Conservation (phyloP, 2,329 filamentous ascomycete genomes). For the Alternaria dauci region DNA sequence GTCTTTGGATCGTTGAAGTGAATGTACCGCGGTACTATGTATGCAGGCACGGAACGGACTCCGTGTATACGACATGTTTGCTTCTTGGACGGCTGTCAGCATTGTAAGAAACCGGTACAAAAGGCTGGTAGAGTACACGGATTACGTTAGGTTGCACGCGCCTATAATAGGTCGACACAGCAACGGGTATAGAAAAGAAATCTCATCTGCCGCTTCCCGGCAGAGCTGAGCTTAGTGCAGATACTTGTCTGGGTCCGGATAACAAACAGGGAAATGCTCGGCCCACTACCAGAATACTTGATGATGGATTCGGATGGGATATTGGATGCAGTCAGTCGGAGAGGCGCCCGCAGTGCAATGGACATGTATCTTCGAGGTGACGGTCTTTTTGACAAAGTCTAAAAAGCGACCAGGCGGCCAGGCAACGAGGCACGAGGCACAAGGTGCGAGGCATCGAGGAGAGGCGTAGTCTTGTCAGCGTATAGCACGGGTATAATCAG, state of each 20-base stretch:
- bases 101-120: background rate
- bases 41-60: background rate
- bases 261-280: slow-evolving; percentile 1
- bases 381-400: background rate
- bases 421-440: background rate
- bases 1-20: background rate
- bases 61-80: background rate
- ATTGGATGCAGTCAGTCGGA: background rate
- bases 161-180: slow-evolving; percentile 12
- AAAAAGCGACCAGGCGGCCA: background rate
- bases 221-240: background rate
- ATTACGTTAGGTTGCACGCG: slow-evolving; percentile 5
- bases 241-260: background rate
- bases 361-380: background rate
- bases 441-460: background rate
- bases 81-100: background rate
- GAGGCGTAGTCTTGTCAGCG: background rate
- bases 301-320: background rate
- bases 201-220: slow-evolving; percentile 1
- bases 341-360: background rate
- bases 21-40: background rate
- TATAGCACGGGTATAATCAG: slow-evolving; percentile 1
- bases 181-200: slow-evolving; percentile 11
- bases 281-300: background rate
- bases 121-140: background rate